Evolutionary conservation across 2,329 filamentous ascomycete species (phyloP).

Genomic region (Cercospora brassicicola): DNA sequence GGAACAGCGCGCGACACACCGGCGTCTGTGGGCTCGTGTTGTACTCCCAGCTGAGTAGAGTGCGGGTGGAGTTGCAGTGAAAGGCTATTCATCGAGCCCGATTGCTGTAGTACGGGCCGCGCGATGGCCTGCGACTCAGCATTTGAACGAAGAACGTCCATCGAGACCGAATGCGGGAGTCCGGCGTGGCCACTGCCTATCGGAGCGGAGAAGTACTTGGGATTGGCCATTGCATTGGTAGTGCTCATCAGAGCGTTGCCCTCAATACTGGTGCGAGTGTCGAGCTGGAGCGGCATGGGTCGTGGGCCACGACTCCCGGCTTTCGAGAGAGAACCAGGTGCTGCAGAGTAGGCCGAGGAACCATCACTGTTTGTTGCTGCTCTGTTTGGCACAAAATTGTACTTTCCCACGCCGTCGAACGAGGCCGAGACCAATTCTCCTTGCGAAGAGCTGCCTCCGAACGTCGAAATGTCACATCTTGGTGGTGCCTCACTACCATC

Average conservation of each 20-base stretch:
- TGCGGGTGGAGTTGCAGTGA: neutral
- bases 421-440: neutral
- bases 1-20: neutral
- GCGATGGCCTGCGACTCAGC: neutral
- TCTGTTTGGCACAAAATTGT: neutral
- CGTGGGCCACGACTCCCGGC: neutral
- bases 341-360: neutral
- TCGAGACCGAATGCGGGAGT: conserved; percentile 19
- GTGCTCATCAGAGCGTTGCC: neutral
- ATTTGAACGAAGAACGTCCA: conserved; percentile 10
- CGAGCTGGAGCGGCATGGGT: neutral
- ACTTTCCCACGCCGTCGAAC: conserved; percentile 8
- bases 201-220: neutral
- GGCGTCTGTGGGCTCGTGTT: neutral
- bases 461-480: neutral
- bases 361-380: neutral
- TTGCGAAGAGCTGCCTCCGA: neutral
- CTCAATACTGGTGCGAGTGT: neutral
- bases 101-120: conserved; percentile 8
- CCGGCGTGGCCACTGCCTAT: neutral
- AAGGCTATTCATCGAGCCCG: conserved; percentile 18
- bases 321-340: neutral
- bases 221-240: neutral
- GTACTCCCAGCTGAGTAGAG: neutral
- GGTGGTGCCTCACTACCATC: conserved; percentile 5